A percentile compares a stretch with the other conserved stretches of the same genome.
phyloP scores from a whole-genome alignment of 108 stramenopile genomes.

The Seminavis robusta region DNA sequence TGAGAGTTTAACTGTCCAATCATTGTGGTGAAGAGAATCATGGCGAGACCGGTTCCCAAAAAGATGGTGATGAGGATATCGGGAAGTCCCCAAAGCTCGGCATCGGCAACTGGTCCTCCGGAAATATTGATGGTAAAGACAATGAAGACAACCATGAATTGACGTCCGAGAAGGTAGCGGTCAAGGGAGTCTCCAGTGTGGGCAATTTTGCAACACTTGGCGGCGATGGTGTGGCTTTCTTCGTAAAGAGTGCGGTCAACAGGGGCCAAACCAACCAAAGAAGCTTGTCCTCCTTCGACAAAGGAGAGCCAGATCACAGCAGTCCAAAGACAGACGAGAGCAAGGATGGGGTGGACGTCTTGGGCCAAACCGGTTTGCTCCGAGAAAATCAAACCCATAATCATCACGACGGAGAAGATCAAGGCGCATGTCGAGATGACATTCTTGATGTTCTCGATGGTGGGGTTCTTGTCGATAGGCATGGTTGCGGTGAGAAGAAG shows the following conservation, averaged over 20 bases:
- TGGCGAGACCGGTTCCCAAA: conserved; percentile 70
- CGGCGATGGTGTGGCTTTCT: conserved; percentile 63
- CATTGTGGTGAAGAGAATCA: conserved; percentile 65
- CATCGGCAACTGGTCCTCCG: conserved; percentile 52
- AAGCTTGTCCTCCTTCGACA: conserved; percentile 75
- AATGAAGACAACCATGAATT: conserved; percentile 81
- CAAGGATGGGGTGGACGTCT: conserved; percentile 48
- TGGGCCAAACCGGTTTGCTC: conserved; percentile 49
- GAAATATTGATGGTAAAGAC: conserved; percentile 70
- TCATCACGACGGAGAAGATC: conserved; percentile 19
- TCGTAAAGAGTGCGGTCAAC: conserved; percentile 67
- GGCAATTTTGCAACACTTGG: conserved; percentile 43
- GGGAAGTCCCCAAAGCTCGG: conserved; percentile 60
- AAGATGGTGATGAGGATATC: conserved; percentile 53
- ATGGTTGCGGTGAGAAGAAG: too few species aligned
- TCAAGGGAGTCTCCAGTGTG: conserved; percentile 87
- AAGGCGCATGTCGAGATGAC: conserved; percentile 9
- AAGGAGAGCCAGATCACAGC: conserved; percentile 61
- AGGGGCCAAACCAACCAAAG: conserved; percentile 69
- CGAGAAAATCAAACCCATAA: conserved; percentile 42
- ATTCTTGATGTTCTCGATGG: too few species aligned
- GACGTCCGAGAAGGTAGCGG: conserved; percentile 83
- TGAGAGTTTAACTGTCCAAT: conserved; percentile 81
- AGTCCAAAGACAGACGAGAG: conserved; percentile 37
- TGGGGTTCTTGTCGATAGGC: too few species aligned